Evolutionary conservation across 192 early-diverging fungal genomes (phyloP), one percentile per base, ranked within the genome.

Genomic region (Backusella morwellensis): DNA sequence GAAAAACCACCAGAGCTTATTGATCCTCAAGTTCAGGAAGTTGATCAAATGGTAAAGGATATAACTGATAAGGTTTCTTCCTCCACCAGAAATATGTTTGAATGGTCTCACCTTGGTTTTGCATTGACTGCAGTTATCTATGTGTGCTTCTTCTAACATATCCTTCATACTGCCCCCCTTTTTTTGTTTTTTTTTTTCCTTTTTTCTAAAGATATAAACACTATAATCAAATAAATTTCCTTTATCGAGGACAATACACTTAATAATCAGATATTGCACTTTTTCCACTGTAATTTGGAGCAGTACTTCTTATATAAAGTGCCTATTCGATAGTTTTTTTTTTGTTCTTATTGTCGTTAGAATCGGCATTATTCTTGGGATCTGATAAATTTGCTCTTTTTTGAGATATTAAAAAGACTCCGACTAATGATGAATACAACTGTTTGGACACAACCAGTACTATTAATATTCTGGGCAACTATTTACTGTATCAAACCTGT

Each of bases 1-100:
- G 77, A 78, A 56, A 69, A 68, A 29, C 77, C 77, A 21, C 15
- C 29, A 29, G 40, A 72, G 29, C 29, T 42, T 50, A 21, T 26
- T 4, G 44, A 72, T 12, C 23, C 36, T 9, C 14, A 26, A 72
- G 42, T 35, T 19, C 29, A 32, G 32, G 70, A 72, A 73, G 40
- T 38, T 38, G 72, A 73, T 6, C 15, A 44, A 35, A 34, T 73
- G 19, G 6, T 52, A 9, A 73, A 54, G 2, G 21, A 36, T 19
- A 3, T 40, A 14, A 40, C 12, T 19, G 35, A 40, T 21, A 54
- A 50, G n/a, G n/a, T 56, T 56, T 73, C 50, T 34, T 6, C 44
- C 21, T 52, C 44, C 2, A 50, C 4, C 6, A 73, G 32, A 47
- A 52, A 35, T 56, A 47, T 23, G 7, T 70, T 70, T 21, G 68